A percentile compares a stretch with the other conserved stretches of the same genome.
phyloP scores from a whole-genome alignment of 257 asterid genomes.

The Solanum boliviense region DNA sequence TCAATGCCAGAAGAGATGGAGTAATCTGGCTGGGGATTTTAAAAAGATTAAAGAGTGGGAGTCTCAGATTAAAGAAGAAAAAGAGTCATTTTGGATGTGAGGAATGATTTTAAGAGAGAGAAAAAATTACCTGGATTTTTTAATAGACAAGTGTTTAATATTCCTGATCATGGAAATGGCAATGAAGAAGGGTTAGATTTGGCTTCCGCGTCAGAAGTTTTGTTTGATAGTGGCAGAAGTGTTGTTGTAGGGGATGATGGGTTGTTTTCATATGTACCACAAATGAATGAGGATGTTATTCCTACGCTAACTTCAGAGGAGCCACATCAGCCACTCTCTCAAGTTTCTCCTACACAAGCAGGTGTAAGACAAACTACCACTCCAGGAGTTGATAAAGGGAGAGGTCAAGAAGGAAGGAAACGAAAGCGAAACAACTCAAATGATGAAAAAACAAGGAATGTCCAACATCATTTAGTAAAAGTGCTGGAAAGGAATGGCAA shows the following conservation, averaged over 20 bases:
- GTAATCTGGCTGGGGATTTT: background rate
- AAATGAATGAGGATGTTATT: background rate
- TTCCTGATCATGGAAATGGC: background rate
- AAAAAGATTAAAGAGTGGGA: background rate
- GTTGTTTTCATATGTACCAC: background rate
- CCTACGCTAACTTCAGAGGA: background rate
- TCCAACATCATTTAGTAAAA: background rate
- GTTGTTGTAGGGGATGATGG: no score
- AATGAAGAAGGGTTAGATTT: background rate
- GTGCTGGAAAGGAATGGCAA: background rate
- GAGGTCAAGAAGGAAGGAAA: background rate
- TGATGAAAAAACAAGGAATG: background rate
- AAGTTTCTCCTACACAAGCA: background rate
- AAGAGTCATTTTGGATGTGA: background rate
- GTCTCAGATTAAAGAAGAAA: background rate
- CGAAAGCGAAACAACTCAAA: background rate
- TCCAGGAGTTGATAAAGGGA: background rate
- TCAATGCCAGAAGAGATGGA: background rate
- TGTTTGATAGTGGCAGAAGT: no score
- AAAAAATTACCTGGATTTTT: no score
- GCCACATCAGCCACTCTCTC: background rate
- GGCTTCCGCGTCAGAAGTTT: background rate
- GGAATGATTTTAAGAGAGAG: background rate
- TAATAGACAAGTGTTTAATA: background rate
- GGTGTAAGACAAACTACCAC: background rate